Base-by-base conservation (phyloP, 192 early-diverging fungal genomes). In the Chytriomyces sp. region DNA sequence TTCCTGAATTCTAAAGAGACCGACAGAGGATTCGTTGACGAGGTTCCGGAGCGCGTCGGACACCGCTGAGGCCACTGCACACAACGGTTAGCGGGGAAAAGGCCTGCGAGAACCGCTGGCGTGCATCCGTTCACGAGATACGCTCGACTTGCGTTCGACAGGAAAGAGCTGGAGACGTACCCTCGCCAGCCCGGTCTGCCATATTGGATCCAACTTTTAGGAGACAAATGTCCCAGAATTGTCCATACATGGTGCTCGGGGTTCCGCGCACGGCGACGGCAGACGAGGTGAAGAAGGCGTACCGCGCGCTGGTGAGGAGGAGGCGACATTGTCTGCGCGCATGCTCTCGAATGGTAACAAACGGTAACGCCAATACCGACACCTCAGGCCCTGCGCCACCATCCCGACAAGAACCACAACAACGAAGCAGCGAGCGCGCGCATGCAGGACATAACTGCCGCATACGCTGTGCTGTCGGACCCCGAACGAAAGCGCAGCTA, bases 181-280 rank as follows among this genome's bases (percentile, higher is more conserved):
- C n/a, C n/a, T n/a, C n/a, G n/a, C n/a, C n/a, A n/a, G n/a, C n/a
- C n/a, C n/a, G n/a, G n/a, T n/a, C n/a, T n/a, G n/a, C n/a, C n/a
- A n/a, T n/a, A n/a, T n/a, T n/a, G n/a, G n/a, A n/a, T n/a, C n/a
- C n/a, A n/a, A n/a, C n/a, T n/a, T n/a, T n/a, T n/a, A n/a, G n/a
- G n/a, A n/a, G n/a, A n/a, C n/a, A n/a, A n/a, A n/a, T n/a, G n/a
- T n/a, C n/a, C n/a, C n/a, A n/a, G n/a, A n/a, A n/a, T n/a, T n/a
- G n/a, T n/a, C 77, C 77, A 14, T 96, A 95, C 81, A 89, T 93
- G 66, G 81, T 89, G 59, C 83, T 96, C 36, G 90, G 87, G 22
- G 84, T 94, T 4, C 64, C 83, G 4, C 71, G 83, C 10, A 73
- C 86, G 7, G 93, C 93, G 22, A 88, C 89, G 22, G 82, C 82